These are phyloP conservation scores for Colletotrichum brevisporum DNA, from an alignment of 2,329 filamentous ascomycete species.

Conservation along the genomic window DNA sequence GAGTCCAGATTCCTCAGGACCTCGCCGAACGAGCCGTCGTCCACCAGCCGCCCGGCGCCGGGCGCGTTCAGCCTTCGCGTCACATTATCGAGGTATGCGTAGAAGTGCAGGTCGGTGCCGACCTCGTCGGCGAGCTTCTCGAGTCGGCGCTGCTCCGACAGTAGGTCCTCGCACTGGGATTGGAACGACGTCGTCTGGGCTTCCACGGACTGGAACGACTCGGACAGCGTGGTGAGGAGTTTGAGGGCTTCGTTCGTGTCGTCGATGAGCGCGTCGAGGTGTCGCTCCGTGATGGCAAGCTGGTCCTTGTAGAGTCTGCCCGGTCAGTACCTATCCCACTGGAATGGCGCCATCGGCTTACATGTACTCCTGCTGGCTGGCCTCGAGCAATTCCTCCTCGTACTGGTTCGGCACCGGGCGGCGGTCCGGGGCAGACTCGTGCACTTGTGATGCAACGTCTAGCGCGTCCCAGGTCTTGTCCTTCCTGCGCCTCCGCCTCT, in stretches of 20 bases:
- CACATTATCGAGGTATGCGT: conserved; percentile 91
- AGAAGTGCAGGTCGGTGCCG: conserved; percentile 92
- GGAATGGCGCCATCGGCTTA: conserved; percentile 57
- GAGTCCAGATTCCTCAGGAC: conserved; percentile 90
- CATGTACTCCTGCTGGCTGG: conserved; percentile 89
- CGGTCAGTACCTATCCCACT: background rate
- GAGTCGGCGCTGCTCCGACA: conserved; percentile 85
- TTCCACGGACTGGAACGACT: conserved; percentile 90
- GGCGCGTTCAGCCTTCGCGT: conserved; percentile 93
- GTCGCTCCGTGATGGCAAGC: conserved; percentile 82
- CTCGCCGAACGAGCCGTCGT: conserved; percentile 86
- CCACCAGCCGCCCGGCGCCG: conserved; percentile 87
- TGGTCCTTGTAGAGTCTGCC: conserved; percentile 83
- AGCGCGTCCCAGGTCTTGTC: conserved; percentile 67
- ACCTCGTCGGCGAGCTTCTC: conserved; percentile 86
- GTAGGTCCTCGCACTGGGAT: conserved; percentile 88
- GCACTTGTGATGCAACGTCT: conserved; percentile 48
- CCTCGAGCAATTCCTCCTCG: conserved; percentile 79
- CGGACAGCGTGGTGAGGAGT: conserved; percentile 82
- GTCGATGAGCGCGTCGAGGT: conserved; percentile 83
- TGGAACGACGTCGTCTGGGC: conserved; percentile 94
- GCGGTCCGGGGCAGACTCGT: conserved; percentile 39
- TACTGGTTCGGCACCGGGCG: conserved; percentile 66
- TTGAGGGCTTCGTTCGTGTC: conserved; percentile 84
- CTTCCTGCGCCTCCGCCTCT: conserved; percentile 56